Evolutionary conservation across 148 eudicot genomes (phyloP), one percentile per base, ranked within the genome.

Genomic region (Bassia scoparia): DNA sequence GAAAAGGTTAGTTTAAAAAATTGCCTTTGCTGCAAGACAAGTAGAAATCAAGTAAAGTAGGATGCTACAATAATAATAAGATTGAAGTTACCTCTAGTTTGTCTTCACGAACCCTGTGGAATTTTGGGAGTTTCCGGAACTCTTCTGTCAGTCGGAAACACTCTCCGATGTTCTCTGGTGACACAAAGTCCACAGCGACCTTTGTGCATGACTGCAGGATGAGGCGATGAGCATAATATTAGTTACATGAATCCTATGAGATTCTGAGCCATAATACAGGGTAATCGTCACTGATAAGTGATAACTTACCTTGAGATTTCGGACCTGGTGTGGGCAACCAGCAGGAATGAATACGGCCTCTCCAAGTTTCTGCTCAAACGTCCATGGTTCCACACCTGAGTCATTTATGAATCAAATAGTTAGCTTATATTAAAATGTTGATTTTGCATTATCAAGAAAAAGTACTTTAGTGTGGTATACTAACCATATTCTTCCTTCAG

Each of bases 291-390:
- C 46, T 41, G 46, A 7, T 26, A 11, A n/a, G n/a, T n/a, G 58
- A 9, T 26, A 11, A 5, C 7, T 70, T 60, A 92, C 98, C 89
- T 90, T 86, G 52, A 84, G 85, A 76, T 91, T 91, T 43, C 97
- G 83, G 64, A 95, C 98, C 85, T 95, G 98, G 64, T 91, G 98
- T 8, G 98, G 97, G 66, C 98, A 95, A 16, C 98, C 97, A 59
- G 97, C 97, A 66, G 98, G 98, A 76, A 95, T 95, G 61, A 95
- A 89, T 31, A 95, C 98, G 1, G 98, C 98, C 78, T 95, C 98
- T 78, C 98, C 98, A 59, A 88, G 86, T 29, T 55, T 81, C 61
- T 95, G 98, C 75, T 84, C 92, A 52, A 95, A 91, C 14, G 97
- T 91, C 98, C 98, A 91, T 35, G 97, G 90, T 62, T 87, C 96